Base-by-base conservation (phyloP, 2,329 filamentous ascomycete species). In the Fusarium globosum region DNA sequence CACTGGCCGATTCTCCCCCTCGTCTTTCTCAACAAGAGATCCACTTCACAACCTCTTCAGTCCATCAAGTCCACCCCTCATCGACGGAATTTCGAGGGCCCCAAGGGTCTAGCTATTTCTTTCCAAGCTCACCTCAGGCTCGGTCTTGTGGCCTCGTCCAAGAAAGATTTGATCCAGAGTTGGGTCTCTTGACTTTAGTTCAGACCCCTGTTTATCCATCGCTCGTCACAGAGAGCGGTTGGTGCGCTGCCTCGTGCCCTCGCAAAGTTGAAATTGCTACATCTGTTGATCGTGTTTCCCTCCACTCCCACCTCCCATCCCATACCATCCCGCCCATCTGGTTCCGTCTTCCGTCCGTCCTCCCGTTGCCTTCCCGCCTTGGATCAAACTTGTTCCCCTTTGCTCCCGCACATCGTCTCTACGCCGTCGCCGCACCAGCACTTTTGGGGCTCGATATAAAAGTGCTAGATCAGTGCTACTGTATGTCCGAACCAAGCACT, bases 271-370 rank as follows among this genome's bases (percentile, higher is more conserved):
- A 73, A 73, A 73, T 72, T 72, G 61, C 69, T 66, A 41, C 61
- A 69, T 46, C 42, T 74, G 58, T 74, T 73, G 68, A 71, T 73
- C 71, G 59, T 74, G 69, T 58, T 74, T 67, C 58, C 72, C 72
- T 75, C 60, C 70, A 63, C 64, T 74, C 66, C 66, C 57, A 69
- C 69, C 58, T 69, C 71, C 61, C 68, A 65, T 59, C 57, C 65
- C 68, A 65, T 67, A 69, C 64, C 68, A 65, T 63, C 69, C 67
- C 71, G 68, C 61, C 71, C 69, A 74, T 65, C 69, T 74, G 71
- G 69, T 73, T 73, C 75, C 73, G 63, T 75, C 75, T 70, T 77
- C 75, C 71, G 71, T 71, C 74, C 61, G 71, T 71, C 74, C 60
- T 76, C 74, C 67, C 65, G 63, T 72, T 55, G 60, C 72, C 72